Conservation (phyloP, 768 basidiomycete genomes). For the Crucibulum laeve region DNA sequence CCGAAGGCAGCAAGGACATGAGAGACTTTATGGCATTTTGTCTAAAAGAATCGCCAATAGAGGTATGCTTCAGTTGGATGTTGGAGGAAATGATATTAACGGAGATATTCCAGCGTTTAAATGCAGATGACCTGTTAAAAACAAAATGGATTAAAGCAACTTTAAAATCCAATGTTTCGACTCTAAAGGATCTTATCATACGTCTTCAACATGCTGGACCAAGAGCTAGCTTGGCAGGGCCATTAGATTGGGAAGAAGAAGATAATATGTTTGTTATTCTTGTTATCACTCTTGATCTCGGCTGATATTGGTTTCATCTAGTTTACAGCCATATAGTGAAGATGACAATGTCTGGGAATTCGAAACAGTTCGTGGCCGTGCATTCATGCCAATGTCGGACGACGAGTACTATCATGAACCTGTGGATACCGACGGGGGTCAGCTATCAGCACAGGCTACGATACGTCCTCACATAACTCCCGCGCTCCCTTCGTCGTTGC, state of each 20-base stretch:
- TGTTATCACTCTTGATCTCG: neutral
- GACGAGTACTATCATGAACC: slow-evolving; percentile 15
- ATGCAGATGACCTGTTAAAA: slow-evolving; percentile 85
- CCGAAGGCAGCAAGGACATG: slow-evolving; percentile 79
- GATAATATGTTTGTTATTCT: slow-evolving; percentile 41
- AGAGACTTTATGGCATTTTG: slow-evolving; percentile 83
- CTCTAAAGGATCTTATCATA: slow-evolving; percentile 76
- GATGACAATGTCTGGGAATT: slow-evolving; percentile 66
- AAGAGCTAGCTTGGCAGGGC: slow-evolving; percentile 72
- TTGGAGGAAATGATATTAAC: slow-evolving; percentile 3
- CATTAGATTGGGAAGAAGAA: slow-evolving; percentile 69
- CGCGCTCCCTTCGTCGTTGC: slow-evolving; percentile 71
- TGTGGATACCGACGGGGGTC: slow-evolving; percentile 13
- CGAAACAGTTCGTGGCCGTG: slow-evolving; percentile 56
- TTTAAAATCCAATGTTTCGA: slow-evolving; percentile 59
- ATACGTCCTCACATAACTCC: slow-evolving; percentile 44
- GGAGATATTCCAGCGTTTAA: slow-evolving; percentile 54
- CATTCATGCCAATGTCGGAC: slow-evolving; percentile 13
- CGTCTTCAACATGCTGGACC: slow-evolving; percentile 75
- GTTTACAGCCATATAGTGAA: slow-evolving; percentile 16
- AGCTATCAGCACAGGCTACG: slow-evolving; percentile 32
- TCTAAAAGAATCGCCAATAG: slow-evolving; percentile 73
- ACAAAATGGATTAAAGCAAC: slow-evolving; percentile 86
- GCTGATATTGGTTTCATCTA: slow-evolving; percentile 7
- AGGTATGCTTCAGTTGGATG: slow-evolving; percentile 43